Base-by-base conservation (phyloP, 2,329 filamentous ascomycete species). In the Zarea fungicola region DNA sequence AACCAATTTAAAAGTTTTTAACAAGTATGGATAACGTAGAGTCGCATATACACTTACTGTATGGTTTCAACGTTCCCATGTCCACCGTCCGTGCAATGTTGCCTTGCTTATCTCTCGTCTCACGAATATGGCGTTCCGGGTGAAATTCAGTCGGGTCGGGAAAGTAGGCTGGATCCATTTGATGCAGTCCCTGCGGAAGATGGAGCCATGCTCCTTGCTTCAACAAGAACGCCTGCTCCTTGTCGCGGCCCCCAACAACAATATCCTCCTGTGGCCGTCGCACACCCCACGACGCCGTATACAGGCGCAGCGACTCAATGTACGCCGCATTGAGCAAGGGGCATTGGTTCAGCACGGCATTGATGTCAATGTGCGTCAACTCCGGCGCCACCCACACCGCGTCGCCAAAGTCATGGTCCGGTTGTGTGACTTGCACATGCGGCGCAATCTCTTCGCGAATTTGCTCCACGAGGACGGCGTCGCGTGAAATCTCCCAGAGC, bases 281-380 rank as follows among this genome's bases (percentile, higher is more conserved):
- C 37, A 64, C 55, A 1, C 58, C 55, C 62, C 65, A 66, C 3
- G 59, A 55, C 13, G 62, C 60, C 14, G 66, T 63, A 23, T 73
- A 70, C 0, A 71, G 42, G 10, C 70, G 58, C 40, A 72, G 39
- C 0, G 68, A 70, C 52, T 74, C 70, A 5, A 70, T 53, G 35
- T 71, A 70, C 2, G 65, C 59, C 1, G 67, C 67, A 42, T 69
- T 64, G 11, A 73, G 62, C 5, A 66, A 52, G 5, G 68, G 68
- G 43, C 68, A 71, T 9, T 62, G 60, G 6, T 55, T 56, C 18
- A 69, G 40, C 3, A 72, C 51, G 0, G 60, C 64, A 1, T 71
- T 59, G 16, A 70, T 19, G 46, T 72, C 67, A 6, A 71, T 52
- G 8, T 52, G 58, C 36, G 65, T 59, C 19, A 71, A 51, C 35